These are phyloP conservation scores for Torulaspora gathmanii DNA, from an alignment of 805 yeast genomes.

Conservation along the genomic window DNA sequence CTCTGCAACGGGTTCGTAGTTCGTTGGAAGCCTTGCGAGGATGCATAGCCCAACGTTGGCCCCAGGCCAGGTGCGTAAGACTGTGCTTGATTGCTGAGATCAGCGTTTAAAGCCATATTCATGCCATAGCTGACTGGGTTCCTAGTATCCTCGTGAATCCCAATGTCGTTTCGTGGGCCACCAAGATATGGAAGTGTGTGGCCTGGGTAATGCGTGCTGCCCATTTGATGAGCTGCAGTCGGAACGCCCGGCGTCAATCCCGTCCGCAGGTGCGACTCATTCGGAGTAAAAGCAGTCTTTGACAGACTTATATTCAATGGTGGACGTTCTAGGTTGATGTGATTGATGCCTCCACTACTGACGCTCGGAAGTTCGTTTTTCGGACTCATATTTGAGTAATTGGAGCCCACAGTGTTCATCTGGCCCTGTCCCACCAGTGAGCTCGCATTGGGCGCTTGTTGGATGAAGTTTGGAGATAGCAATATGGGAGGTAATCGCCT, in stretches of 20 bases:
- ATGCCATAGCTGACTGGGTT: not conserved
- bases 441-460: constrained; percentile 6
- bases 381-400: constrained; percentile 3
- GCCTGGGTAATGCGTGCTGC: constrained; percentile 10
- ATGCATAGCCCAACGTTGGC: constrained; percentile 8
- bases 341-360: not conserved
- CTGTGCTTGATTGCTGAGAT: not conserved
- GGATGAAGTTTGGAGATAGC: constrained; percentile 18
- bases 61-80: constrained; percentile 14
- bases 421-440: constrained; percentile 1
- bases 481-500: constrained; percentile 47
- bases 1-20: not conserved
- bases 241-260: constrained; percentile 63
- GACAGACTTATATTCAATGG: constrained; percentile 28
- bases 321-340: constrained; percentile 13
- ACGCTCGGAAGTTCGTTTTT: constrained; percentile 1
- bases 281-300: constrained; percentile 65
- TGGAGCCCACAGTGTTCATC: not conserved
- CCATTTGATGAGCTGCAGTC: constrained; percentile 15
- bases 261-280: constrained; percentile 64
- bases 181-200: constrained; percentile 20
- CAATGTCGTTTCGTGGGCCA: constrained; percentile 2
- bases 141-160: not conserved
- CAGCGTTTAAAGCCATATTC: not conserved
- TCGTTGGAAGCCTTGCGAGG: constrained; percentile 1